A percentile compares a stretch with the other conserved stretches of the same genome.
Conservation (phyloP, 2,329 filamentous ascomycete species). For the Boeremia lycopersici region DNA sequence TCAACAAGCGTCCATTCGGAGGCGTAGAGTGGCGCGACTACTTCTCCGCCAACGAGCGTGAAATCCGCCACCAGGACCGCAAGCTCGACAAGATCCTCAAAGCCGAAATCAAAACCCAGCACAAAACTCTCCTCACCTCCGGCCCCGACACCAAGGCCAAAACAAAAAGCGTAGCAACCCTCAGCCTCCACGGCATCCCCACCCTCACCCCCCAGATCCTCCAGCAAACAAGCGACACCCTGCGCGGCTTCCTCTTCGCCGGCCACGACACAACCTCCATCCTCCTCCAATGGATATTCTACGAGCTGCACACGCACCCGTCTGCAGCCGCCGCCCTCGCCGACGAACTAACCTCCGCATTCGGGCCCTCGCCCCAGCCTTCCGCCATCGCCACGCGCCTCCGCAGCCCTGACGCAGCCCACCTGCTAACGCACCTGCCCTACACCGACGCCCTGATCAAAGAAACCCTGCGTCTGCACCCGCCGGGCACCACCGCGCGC, state of each 20-base stretch:
- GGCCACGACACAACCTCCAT: conserved; percentile 43
- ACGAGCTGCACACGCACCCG: conserved; percentile 32
- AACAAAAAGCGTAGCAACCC: conserved; percentile 21
- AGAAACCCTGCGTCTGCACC: conserved; percentile 52
- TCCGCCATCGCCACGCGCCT: not conserved
- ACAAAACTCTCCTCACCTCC: not conserved
- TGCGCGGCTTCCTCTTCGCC: conserved; percentile 46
- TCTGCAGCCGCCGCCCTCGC: conserved; percentile 3
- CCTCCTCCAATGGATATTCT: conserved; percentile 30
- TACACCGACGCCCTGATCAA: conserved; percentile 52
- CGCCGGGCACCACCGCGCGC: conserved; percentile 31
- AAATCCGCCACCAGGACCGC: conserved; percentile 16
- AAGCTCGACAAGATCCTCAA: conserved; percentile 24
- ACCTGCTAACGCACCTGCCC: conserved; percentile 42
- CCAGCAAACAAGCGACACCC: conserved; percentile 38
- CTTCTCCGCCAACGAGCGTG: conserved; percentile 23
- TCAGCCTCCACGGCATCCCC: conserved; percentile 18
- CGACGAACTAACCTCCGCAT: not conserved
- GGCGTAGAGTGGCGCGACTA: conserved; percentile 19
- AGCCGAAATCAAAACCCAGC: conserved; percentile 18
- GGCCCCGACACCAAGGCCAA: not conserved
- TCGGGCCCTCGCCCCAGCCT: not conserved
- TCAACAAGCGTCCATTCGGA: conserved; percentile 23
- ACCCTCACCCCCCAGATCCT: conserved; percentile 32
- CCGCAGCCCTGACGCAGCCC: not conserved